A percentile compares a stretch with the other conserved stretches of the same genome.
These are phyloP conservation scores for Aspergillus conjunctus DNA, from an alignment of 495 filamentous ascomycete species.

Conservation along the genomic window DNA sequence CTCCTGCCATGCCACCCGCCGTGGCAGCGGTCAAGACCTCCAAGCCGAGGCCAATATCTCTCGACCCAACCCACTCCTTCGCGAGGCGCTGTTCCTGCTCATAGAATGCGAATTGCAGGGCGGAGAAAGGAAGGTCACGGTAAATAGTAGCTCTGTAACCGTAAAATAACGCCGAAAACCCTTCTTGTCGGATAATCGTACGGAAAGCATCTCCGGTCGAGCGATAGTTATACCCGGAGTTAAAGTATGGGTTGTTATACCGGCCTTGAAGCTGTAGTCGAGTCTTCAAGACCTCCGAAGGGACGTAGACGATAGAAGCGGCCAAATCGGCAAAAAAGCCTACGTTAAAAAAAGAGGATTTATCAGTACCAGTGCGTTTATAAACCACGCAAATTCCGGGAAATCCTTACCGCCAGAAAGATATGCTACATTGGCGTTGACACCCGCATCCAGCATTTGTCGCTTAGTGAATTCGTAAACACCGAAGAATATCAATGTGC, in stretches of 20 bases:
- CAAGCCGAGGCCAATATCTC: constrained; percentile 79
- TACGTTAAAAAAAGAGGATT: constrained; percentile 27
- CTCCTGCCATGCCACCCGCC: constrained; percentile 92
- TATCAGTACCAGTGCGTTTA: constrained; percentile 4
- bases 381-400: background rate
- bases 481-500: constrained; percentile 93
- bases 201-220: constrained; percentile 74
- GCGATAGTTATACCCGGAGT: constrained; percentile 92
- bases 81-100: constrained; percentile 88
- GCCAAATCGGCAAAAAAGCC: constrained; percentile 91
- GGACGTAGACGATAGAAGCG: constrained; percentile 90
- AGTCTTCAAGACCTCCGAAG: constrained; percentile 95
- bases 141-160: constrained; percentile 93
- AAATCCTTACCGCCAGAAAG: constrained; percentile 67
- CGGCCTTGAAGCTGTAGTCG: constrained; percentile 92
- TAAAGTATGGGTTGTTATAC: constrained; percentile 90
- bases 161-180: constrained; percentile 82
- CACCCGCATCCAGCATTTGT: constrained; percentile 76
- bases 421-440: constrained; percentile 80
- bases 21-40: constrained; percentile 88
- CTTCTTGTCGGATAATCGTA: constrained; percentile 82
- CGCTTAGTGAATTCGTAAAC: constrained; percentile 95
- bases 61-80: constrained; percentile 67
- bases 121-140: constrained; percentile 93
- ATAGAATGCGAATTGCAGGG: constrained; percentile 96